Conservation (phyloP, 2,329 filamentous ascomycete species). For the Aaosphaeria arxii region DNA sequence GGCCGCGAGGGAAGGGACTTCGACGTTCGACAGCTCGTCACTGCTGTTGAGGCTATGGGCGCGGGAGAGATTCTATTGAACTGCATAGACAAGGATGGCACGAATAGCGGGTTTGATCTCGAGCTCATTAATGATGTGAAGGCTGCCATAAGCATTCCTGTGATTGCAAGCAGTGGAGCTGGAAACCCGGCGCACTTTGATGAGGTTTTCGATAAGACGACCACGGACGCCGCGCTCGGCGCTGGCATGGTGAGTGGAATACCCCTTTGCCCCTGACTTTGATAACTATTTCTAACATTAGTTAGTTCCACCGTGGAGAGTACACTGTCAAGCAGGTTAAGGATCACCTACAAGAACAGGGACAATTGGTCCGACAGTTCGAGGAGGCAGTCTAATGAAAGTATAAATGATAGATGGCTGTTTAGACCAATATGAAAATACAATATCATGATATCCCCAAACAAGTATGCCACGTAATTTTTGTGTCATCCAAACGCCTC, state of each 20-base stretch:
- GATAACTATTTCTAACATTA: neutral
- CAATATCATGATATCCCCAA: neutral
- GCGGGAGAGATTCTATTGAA: constrained; percentile 92
- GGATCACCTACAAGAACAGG: constrained; percentile 68
- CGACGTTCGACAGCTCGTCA: constrained; percentile 83
- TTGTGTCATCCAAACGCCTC: no score
- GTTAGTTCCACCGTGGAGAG: constrained; percentile 86
- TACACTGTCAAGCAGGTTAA: constrained; percentile 96
- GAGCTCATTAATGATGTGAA: constrained; percentile 91
- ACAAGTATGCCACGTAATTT: no score
- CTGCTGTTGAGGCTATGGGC: constrained; percentile 93
- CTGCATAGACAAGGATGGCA: constrained; percentile 96
- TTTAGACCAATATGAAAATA: neutral
- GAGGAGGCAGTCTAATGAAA: constrained; percentile 52
- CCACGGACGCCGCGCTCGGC: constrained; percentile 87
- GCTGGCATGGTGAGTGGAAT: constrained; percentile 74
- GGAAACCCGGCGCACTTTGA: constrained; percentile 84
- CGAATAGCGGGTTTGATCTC: constrained; percentile 89
- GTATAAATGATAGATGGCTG: neutral
- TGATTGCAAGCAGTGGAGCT: constrained; percentile 91
- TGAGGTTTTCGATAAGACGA: constrained; percentile 83
- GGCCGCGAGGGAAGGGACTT: constrained; percentile 91
- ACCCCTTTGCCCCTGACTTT: no score
- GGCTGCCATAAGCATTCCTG: constrained; percentile 79
- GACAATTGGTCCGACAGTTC: constrained; percentile 74